Conservation (phyloP, 441 rosid genomes). For the Arabidopsis hybrid region DNA sequence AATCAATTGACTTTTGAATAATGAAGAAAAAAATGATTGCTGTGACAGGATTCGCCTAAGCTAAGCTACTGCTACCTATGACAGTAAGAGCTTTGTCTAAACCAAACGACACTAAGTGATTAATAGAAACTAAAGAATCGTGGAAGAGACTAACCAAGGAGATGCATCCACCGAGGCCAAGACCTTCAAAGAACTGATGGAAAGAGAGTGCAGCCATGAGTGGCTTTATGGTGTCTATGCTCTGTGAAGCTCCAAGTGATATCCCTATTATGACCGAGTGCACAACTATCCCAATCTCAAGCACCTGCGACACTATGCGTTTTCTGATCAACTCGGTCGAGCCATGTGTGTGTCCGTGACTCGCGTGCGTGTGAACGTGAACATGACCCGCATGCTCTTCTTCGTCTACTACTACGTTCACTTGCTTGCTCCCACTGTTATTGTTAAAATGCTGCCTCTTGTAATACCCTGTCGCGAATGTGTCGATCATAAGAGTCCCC, state of each 20-base stretch:
- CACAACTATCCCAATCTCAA: constrained; percentile 61
- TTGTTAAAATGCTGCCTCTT: constrained; percentile 46
- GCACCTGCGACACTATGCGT: constrained; percentile 54
- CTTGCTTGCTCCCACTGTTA: constrained; percentile 40
- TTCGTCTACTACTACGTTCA: constrained; percentile 37
- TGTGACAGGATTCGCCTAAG: not conserved
- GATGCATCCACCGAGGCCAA: constrained; percentile 70
- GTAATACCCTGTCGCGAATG: constrained; percentile 54
- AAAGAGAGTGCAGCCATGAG: constrained; percentile 59
- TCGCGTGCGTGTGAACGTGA: constrained; percentile 58
- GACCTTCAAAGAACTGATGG: constrained; percentile 69
- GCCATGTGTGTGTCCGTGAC: constrained; percentile 63
- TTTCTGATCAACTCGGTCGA: constrained; percentile 50
- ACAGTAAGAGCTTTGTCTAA: not conserved
- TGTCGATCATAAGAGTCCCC: constrained; percentile 56
- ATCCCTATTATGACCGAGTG: constrained; percentile 63
- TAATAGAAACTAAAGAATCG: not conserved
- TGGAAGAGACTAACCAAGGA: constrained; percentile 42
- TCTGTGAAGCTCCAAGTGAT: constrained; percentile 56
- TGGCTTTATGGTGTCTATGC: constrained; percentile 52
- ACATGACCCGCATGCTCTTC: constrained; percentile 56
- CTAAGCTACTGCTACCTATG: not conserved
- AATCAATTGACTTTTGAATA: not conserved
- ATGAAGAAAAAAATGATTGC: not conserved
- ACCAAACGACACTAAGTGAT: not conserved